A percentile compares a stretch with the other conserved stretches of the same genome.
Evolutionary conservation across 1,284 basidiomycete genomes (phyloP).

Genomic region (Pascua sp.): DNA sequence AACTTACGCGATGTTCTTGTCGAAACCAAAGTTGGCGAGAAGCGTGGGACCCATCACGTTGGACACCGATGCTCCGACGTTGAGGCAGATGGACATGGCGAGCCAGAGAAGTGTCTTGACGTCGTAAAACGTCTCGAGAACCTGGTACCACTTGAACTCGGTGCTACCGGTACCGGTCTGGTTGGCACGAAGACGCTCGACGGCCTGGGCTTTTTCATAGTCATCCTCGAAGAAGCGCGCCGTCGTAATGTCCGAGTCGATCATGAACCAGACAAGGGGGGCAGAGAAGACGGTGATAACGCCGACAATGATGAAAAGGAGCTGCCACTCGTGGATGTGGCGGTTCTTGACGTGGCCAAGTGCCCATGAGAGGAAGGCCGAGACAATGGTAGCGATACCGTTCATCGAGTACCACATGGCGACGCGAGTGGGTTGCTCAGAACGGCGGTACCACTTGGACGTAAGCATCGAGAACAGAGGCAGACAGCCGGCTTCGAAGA

Average conservation of each 20-base stretch:
- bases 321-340: slow-evolving; percentile 42
- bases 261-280: slow-evolving; percentile 37
- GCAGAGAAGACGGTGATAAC: slow-evolving; percentile 44
- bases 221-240: slow-evolving; percentile 47
- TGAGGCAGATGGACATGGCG: slow-evolving; percentile 39
- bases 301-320: slow-evolving; percentile 47
- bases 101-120: slow-evolving; percentile 46
- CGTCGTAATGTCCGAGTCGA: slow-evolving; percentile 41
- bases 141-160: slow-evolving; percentile 47
- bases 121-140: slow-evolving; percentile 45
- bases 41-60: slow-evolving; percentile 33
- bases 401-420: slow-evolving; percentile 47
- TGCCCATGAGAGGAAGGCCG: slow-evolving; percentile 38
- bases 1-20: slow-evolving; percentile 7
- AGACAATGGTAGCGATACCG: slow-evolving; percentile 44
- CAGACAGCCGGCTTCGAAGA: slow-evolving; percentile 49
- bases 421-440: slow-evolving; percentile 44
- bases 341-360: slow-evolving; percentile 39
- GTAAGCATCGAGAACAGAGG: slow-evolving; percentile 48
- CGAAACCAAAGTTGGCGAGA: slow-evolving; percentile 25
- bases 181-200: slow-evolving; percentile 50
- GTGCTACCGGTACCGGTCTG: slow-evolving; percentile 44
- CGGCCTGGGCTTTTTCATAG: slow-evolving; percentile 42
- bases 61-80: slow-evolving; percentile 42
- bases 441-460: slow-evolving; percentile 46